Evolutionary conservation across 2,329 filamentous ascomycete species (phyloP), one percentile per base, ranked within the genome.

Genomic region (Fusarium palustre): DNA sequence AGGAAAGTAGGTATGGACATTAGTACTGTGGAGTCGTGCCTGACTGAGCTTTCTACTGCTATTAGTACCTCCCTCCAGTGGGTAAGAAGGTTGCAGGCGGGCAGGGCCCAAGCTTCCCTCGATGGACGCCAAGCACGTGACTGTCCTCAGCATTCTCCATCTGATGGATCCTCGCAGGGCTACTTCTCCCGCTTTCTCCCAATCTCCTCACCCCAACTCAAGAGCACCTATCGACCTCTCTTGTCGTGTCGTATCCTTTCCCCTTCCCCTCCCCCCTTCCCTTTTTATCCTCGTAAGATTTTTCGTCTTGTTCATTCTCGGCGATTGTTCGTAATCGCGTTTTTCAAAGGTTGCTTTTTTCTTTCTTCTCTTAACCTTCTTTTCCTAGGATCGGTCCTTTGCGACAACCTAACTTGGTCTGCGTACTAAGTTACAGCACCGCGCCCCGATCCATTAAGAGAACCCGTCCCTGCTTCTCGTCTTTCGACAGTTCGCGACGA

Each of bases 141-240:
- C 65, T 39, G 20, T 10, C 25, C 46, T 31, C 55, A 55, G 46
- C 49, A 45, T 55, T 38, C 57, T 55, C 54, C 38, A 52, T 55
- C 47, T 47, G 39, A 54, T 46, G 42, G 38, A 58, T 67, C 55
- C 49, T 66, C 57, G 46, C 58, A 68, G 66, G 50, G 72, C 70
- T 70, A 54, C 68, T 71, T 74, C 64, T 73, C 70, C 61, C 66
- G 68, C 68, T 60, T 74, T 73, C 71, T 71, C 62, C 70, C 66
- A 67, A 69, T 66, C 71, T 72, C 69, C 61, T 63, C 69, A 60
- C 63, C 47, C 55, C 52, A 68, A 56, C 59, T 52, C 24, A 39
- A 39, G 48, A 39, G 48, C 34, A 41, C 48, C 46, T 49, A 34
- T 34, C 48, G 34, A 52, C 31, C 46, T 53, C 61, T 73, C 64